Percentiles rank a stretch among this genome's conserved stretches.
These are phyloP conservation scores for Glonium stellatum DNA, from an alignment of 495 filamentous ascomycete species.

Conservation along the genomic window DNA sequence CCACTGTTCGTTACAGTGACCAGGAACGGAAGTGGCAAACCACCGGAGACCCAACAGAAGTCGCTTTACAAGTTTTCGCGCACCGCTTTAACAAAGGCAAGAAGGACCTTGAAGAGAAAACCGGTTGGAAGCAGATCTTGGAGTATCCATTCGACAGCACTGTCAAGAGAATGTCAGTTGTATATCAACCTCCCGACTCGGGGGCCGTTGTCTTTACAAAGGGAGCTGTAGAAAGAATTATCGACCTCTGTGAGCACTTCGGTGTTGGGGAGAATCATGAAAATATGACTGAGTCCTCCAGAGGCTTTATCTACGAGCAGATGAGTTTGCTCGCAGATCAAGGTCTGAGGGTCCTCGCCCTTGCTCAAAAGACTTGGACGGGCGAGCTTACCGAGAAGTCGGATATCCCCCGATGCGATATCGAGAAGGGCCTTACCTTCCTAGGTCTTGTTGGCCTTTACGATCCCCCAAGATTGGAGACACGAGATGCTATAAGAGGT, in stretches of 20 bases:
- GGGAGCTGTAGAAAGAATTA: constrained; percentile 71
- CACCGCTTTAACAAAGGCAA: constrained; percentile 60
- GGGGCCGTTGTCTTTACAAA: constrained; percentile 63
- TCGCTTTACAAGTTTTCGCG: constrained; percentile 73
- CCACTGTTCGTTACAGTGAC: constrained; percentile 56
- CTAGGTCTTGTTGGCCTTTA: constrained; percentile 69
- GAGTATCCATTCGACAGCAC: constrained; percentile 78
- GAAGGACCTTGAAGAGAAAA: constrained; percentile 44
- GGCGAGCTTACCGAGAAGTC: constrained; percentile 18
- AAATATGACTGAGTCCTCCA: constrained; percentile 52
- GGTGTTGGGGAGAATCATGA: constrained; percentile 45
- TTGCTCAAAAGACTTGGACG: constrained; percentile 42
- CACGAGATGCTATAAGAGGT: constrained; percentile 51
- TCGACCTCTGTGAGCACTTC: constrained; percentile 63
- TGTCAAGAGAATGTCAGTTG: constrained; percentile 79
- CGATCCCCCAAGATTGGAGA: constrained; percentile 66
- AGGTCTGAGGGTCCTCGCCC: constrained; percentile 74
- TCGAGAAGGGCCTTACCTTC: constrained; percentile 53
- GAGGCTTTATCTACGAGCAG: constrained; percentile 53
- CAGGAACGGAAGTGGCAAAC: constrained; percentile 56
- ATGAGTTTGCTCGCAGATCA: constrained; percentile 63
- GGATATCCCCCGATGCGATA: constrained; percentile 36
- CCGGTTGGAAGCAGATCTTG: constrained; percentile 57
- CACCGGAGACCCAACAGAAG: constrained; percentile 76
- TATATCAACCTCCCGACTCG: constrained; percentile 47